Conservation (phyloP, 257 asterid species). For the Nicotiana otophora region DNA sequence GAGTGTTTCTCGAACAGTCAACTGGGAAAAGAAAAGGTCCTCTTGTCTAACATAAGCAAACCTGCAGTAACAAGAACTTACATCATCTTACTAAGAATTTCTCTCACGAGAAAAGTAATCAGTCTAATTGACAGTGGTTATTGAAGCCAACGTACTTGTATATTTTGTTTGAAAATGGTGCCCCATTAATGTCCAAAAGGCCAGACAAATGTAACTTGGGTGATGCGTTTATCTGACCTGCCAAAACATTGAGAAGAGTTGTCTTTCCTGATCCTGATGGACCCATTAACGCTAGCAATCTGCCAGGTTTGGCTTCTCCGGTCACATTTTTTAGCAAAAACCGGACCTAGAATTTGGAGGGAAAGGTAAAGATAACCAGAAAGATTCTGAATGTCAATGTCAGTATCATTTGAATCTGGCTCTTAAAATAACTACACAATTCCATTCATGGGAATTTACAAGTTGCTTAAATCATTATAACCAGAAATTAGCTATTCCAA, state of each 20-base stretch:
- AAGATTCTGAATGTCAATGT: not conserved
- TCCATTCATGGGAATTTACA: not conserved
- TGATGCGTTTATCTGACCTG: constrained; percentile 76
- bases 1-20: constrained; percentile 95
- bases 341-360: constrained; percentile 42
- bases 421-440: not conserved
- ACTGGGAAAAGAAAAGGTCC: constrained; percentile 94
- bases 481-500: not conserved
- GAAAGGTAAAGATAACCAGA: not conserved
- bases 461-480: not conserved
- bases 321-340: constrained; percentile 70
- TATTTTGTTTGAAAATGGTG: constrained; percentile 51
- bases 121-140: not conserved
- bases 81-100: not conserved
- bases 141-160: constrained; percentile 47
- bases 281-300: constrained; percentile 93
- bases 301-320: constrained; percentile 95
- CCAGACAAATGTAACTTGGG: constrained; percentile 83
- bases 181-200: constrained; percentile 79
- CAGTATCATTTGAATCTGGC: not conserved
- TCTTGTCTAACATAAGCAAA: constrained; percentile 88
- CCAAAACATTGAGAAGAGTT: constrained; percentile 85
- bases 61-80: constrained; percentile 38
- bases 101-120: not conserved
- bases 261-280: constrained; percentile 99